Evolutionary conservation across 129 eudicot species (phyloP).

Genomic region (Smallanthus sonchifolius): DNA sequence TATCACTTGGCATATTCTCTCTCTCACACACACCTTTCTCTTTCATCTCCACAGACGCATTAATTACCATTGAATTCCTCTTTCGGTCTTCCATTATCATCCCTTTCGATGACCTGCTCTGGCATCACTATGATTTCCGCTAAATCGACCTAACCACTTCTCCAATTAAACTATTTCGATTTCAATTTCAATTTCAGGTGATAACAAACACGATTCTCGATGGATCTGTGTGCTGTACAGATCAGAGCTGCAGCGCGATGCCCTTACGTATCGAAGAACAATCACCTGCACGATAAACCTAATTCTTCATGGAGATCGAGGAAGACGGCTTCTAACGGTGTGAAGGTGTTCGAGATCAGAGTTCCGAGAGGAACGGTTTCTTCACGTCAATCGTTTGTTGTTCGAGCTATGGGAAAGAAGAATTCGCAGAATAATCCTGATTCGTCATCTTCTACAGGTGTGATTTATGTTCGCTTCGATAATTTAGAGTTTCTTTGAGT

Average conservation of each 20-base stretch:
- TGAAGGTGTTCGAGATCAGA: slow-evolving; percentile 33
- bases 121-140: not conserved
- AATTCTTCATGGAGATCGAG: slow-evolving; percentile 18
- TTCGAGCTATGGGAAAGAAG: slow-evolving; percentile 50
- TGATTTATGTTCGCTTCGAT: not conserved
- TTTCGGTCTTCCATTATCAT: not conserved
- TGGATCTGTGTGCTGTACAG: slow-evolving; percentile 57
- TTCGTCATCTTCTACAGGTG: slow-evolving; percentile 42
- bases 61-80: slow-evolving; percentile 26
- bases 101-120: slow-evolving; percentile 9
- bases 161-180: not conserved
- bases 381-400: slow-evolving; percentile 33
- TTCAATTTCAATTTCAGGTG: not conserved
- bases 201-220: not conserved
- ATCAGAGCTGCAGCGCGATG: slow-evolving; percentile 31
- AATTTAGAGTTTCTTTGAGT: not conserved
- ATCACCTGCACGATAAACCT: slow-evolving; percentile 26
- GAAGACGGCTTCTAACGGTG: slow-evolving; percentile 18
- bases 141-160: not conserved
- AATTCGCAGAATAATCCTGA: slow-evolving; percentile 38
- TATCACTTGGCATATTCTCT: slow-evolving; percentile 10
- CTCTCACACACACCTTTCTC: slow-evolving; percentile 24
- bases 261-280: slow-evolving; percentile 23
- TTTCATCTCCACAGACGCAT: slow-evolving; percentile 19
- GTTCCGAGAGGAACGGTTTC: slow-evolving; percentile 13